Percentiles rank a stretch among this genome's conserved stretches.
These are phyloP conservation scores for Fraxinus americana DNA, from an alignment of 257 asterid genomes.

Conservation along the genomic window DNA sequence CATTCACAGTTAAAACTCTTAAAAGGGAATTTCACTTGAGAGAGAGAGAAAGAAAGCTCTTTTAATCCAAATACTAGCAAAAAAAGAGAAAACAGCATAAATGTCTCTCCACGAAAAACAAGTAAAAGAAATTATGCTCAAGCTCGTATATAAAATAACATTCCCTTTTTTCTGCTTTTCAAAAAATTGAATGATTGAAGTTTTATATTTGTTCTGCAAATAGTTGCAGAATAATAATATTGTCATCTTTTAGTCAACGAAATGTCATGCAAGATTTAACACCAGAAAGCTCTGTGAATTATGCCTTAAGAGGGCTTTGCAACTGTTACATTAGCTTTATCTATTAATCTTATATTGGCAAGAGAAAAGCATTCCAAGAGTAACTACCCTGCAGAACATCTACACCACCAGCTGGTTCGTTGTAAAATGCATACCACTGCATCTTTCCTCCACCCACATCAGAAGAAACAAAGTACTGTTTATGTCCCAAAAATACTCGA, in stretches of 20 bases:
- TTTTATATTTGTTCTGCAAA: background rate
- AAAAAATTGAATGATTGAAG: too few species aligned
- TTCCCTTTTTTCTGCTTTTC: background rate
- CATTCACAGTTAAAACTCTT: too few species aligned
- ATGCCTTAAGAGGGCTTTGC: background rate
- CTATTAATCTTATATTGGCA: background rate
- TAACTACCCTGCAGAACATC: constrained; percentile 61
- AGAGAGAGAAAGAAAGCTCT: background rate
- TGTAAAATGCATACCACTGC: constrained; percentile 99
- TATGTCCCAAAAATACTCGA: constrained; percentile 96
- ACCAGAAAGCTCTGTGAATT: background rate
- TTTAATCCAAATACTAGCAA: background rate
- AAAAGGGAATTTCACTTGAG: too few species aligned
- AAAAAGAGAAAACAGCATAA: too few species aligned
- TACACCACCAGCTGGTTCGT: constrained; percentile 80
- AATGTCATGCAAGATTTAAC: background rate
- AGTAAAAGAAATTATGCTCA: background rate
- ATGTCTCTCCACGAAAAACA: background rate
- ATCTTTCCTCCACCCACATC: constrained; percentile 98
- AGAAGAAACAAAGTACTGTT: constrained; percentile 94
- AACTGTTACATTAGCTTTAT: background rate
- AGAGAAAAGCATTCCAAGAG: constrained; percentile 6
- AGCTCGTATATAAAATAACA: background rate
- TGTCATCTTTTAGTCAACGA: background rate
- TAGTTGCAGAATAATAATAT: background rate